Conservation (phyloP, 345 rosid species). For the Geranium brycei region DNA sequence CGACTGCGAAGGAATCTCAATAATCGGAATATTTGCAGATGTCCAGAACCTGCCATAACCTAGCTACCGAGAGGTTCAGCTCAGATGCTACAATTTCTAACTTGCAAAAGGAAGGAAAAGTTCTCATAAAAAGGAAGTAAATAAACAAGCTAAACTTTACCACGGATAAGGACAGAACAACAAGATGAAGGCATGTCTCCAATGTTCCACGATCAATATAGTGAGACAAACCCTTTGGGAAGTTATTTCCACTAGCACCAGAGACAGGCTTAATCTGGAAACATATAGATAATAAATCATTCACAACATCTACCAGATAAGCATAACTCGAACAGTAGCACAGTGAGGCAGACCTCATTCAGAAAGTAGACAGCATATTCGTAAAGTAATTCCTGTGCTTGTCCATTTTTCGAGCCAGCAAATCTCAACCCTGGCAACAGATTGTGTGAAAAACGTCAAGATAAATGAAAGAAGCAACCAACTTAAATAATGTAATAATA, state of each 20-base stretch:
- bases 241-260: slow-evolving; percentile 29
- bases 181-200: slow-evolving; percentile 83
- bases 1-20: slow-evolving; percentile 74
- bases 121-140: slow-evolving; percentile 7
- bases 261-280: slow-evolving; percentile 78
- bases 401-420: slow-evolving; percentile 83
- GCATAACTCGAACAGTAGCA: slow-evolving; percentile 8
- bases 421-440: slow-evolving; percentile 65
- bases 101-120: slow-evolving; percentile 6
- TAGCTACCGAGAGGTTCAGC: slow-evolving; percentile 13
- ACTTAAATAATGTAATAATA: neutral
- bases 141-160: slow-evolving; percentile 23
- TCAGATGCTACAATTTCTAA: slow-evolving; percentile 1
- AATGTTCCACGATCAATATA: slow-evolving; percentile 83
- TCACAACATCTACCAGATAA: slow-evolving; percentile 5
- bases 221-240: slow-evolving; percentile 67
- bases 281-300: slow-evolving; percentile 11
- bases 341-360: slow-evolving; percentile 56
- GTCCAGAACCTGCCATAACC: slow-evolving; percentile 99
- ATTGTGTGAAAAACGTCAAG: slow-evolving; percentile 10
- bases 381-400: slow-evolving; percentile 73
- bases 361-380: slow-evolving; percentile 66
- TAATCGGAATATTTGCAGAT: slow-evolving; percentile 67
- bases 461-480: neutral
- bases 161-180: slow-evolving; percentile 81